Percentiles rank a stretch among this genome's conserved stretches.
Evolutionary conservation across 352 stramenopile genomes (phyloP).

Genomic region (Peronospora farinosa): DNA sequence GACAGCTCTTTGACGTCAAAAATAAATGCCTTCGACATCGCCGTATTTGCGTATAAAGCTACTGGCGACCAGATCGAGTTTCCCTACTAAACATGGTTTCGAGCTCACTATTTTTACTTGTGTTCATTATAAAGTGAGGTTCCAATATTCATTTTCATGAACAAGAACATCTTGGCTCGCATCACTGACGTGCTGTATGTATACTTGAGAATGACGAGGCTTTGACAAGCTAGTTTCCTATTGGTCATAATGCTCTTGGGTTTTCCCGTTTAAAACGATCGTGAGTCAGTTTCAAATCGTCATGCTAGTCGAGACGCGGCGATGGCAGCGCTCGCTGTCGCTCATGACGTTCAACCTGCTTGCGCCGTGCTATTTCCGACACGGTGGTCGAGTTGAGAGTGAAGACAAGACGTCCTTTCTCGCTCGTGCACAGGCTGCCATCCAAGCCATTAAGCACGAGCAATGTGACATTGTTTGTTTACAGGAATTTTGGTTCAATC

Average conservation of each 20-base stretch:
- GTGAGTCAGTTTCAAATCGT: constrained; percentile 9
- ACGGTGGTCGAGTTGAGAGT: constrained; percentile 68
- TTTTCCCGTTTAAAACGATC: background rate
- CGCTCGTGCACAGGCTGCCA: constrained; percentile 58
- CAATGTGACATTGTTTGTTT: constrained; percentile 73
- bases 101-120: no score
- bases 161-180: no score
- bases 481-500: constrained; percentile 83
- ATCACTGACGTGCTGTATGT: no score
- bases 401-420: constrained; percentile 56
- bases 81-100: no score
- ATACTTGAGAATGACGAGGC: no score
- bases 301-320: constrained; percentile 29
- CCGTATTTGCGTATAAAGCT: no score
- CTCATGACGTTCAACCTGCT: constrained; percentile 87
- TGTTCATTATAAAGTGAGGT: no score
- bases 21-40: no score
- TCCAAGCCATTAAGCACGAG: constrained; percentile 66
- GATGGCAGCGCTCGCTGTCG: constrained; percentile 39
- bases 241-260: constrained; percentile 3
- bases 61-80: no score
- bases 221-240: background rate
- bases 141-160: no score
- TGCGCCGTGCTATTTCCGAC: constrained; percentile 83
- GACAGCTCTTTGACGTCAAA: no score